Base-by-base conservation (phyloP, 2,329 filamentous ascomycete genomes). In the Myriosclerotinia curreyana region DNA sequence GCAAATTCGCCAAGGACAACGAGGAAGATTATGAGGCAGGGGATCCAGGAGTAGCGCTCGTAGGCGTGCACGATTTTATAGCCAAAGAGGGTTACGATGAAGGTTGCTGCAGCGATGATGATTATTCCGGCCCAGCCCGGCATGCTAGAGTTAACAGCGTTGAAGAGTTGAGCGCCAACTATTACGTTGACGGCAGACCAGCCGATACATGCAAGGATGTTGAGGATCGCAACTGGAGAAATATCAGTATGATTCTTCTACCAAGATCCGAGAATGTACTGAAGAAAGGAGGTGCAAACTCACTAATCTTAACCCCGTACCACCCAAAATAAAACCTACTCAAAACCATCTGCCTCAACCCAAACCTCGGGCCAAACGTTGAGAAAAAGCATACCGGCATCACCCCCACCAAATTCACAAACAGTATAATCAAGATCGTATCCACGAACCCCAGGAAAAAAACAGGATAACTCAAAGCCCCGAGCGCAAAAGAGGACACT, bases 171-270 rank as follows among this genome's bases (percentile, higher is more conserved):
- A 0, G 89, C 89, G 22, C 90, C 91, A 20, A 94, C 89, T 67
- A 95, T 92, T 62, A 85, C 83, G 72, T 95, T 94, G 69, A 92
- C 86, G 0, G 87, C 82, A 5, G 87, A 87, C 86, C 91, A 94
- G 58, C 90, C 90, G 6, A 92, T 75, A 72, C 86, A 91, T 38
- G 87, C 86, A 20, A 91, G 77, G 48, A 89, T 78, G 75, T 91
- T 90, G 74, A 92, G 86, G 70, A 88, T 76, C 60, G 88, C 88
- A 72, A 91, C 84, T 54, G 15, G 17, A 34, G 50, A 34, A 6
- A 22, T 36, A 20, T 62, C 15, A 62, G 60, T 25, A 28, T 46
- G n/a, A 6, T 46, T 7, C 8, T 20, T 3, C n/a, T 22, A 28
- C 5, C 15, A 9, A 48, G 25, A 36, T 22, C 34, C 12, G n/a